Base-by-base conservation (phyloP, 495 filamentous ascomycete genomes). In the Lophiostoma macrostomum region DNA sequence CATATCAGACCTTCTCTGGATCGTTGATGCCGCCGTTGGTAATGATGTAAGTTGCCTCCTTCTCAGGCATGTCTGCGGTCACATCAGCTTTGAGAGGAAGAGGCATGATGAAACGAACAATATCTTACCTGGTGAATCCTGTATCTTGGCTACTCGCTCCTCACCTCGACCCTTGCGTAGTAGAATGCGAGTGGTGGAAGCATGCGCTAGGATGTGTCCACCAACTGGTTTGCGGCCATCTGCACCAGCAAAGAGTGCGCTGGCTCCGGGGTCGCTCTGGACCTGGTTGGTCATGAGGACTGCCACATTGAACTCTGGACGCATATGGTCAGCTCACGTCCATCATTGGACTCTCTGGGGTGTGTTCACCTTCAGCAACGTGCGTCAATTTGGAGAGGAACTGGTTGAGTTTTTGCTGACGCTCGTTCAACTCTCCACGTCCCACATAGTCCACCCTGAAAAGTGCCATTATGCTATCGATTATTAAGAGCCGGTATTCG, bases 241-340 rank as follows among this genome's bases (percentile, higher is more conserved):
- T 28, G 82, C 86, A 45, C 84, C 82, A 30, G 85, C 82, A 50
- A 90, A 90, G n/a, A 90, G 74, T 28, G 86, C 82, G 68, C 77
- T 87, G 1, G 86, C 86, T 52, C 86, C 85, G n/a, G 86, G 86
- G 55, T 90, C 86, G 43, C 80, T 84, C 70, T 88, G 85, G 36
- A 90, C 86, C 69, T 90, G 86, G 53, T 90, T 90, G 20, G 86
- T 90, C 80, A 89, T 83, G 41, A 90, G 69, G 20, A 90, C 84
- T 44, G 78, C 82, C 51, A 90, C 72, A 57, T 90, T 90, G 70
- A 90, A 90, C 62, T 89, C 86, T 83, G 42, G 11, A 50, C 23
- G 20, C 1, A 39, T 62, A 1, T 50, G 49, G n/a, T 16, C 29
- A 27, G 5, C 28, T 29, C 1, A 16, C 13, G 29, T 37, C 12